Percentiles rank a stretch among this genome's conserved stretches.
phyloP scores from a whole-genome alignment of 495 filamentous ascomycete genomes.

The Lophiostoma macrostomum region DNA sequence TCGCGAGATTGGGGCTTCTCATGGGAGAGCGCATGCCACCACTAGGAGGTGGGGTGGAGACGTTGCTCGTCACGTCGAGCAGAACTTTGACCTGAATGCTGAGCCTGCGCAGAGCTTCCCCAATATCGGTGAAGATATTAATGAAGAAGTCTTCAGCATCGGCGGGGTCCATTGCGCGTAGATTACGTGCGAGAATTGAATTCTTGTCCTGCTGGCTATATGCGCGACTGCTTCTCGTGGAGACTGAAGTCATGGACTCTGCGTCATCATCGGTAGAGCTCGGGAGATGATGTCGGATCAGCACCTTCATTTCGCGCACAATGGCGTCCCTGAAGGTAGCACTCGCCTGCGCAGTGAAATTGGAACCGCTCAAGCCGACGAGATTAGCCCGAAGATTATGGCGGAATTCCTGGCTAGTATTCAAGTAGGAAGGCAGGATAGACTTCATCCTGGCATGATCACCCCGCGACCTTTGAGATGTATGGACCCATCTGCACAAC shows the following conservation, averaged over 20 bases:
- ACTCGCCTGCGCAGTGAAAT: conserved; percentile 73
- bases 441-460: conserved; percentile 63
- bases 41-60: conserved; percentile 44
- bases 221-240: conserved; percentile 70
- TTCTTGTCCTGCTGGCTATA: conserved; percentile 85
- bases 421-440: conserved; percentile 69
- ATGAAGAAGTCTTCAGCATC: conserved; percentile 84
- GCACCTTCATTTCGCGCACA: conserved; percentile 77
- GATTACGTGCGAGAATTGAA: conserved; percentile 81
- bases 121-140: conserved; percentile 78
- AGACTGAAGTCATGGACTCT: conserved; percentile 83
- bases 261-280: conserved; percentile 91
- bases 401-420: conserved; percentile 64
- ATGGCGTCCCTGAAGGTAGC: conserved; percentile 84
- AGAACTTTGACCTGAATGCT: conserved; percentile 91
- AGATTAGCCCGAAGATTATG: conserved; percentile 63
- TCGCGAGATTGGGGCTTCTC: conserved; percentile 29
- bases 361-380: conserved; percentile 73
- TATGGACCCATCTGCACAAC: conserved; percentile 68
- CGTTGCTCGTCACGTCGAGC: conserved; percentile 86
- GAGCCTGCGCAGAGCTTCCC: conserved; percentile 79
- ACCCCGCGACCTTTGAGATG: conserved; percentile 63
- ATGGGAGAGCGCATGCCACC: conserved; percentile 28
- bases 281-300: conserved; percentile 82
- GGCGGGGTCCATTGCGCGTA: conserved; percentile 76